Conservation (phyloP, 306 rosid species). For the Dryas drummondii region DNA sequence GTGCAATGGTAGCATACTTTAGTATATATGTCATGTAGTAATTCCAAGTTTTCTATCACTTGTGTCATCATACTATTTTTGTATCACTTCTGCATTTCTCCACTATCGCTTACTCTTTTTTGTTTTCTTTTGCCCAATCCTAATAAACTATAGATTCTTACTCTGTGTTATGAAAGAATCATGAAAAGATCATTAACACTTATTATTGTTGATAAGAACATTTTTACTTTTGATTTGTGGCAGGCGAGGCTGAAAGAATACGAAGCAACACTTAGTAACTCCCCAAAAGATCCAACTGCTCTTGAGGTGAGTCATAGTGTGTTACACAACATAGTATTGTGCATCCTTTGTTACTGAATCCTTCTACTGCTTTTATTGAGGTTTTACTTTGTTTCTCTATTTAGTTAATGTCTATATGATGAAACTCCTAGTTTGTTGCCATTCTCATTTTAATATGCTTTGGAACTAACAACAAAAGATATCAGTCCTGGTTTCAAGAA, state of each 20-base stretch:
- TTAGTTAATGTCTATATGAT: background rate
- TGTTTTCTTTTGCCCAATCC: background rate
- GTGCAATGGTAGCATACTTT: too few relatives aligned
- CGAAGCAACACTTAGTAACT: conserved; percentile 56
- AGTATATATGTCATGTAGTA: background rate
- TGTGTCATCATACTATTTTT: background rate
- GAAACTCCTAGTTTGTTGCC: background rate
- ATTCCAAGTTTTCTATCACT: background rate
- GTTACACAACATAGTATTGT: conserved; percentile 16
- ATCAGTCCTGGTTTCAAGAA: background rate
- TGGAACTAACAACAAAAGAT: background rate
- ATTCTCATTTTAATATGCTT: background rate
- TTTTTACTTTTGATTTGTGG: conserved; percentile 31
- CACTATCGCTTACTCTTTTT: background rate
- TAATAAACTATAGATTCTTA: background rate
- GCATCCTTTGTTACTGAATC: conserved; percentile 27
- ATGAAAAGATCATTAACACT: conserved; percentile 14
- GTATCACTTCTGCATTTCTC: background rate
- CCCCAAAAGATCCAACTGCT: conserved; percentile 80
- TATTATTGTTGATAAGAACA: too few relatives aligned
- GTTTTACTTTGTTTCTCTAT: background rate
- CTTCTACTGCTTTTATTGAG: conserved; percentile 9
- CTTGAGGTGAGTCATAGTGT: conserved; percentile 68
- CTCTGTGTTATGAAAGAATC: background rate
- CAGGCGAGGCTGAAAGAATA: conserved; percentile 81